Percentiles rank a stretch among this genome's conserved stretches.
phyloP scores from a whole-genome alignment of 2,329 filamentous ascomycete species.

The Teratosphaeria nubilosa region DNA sequence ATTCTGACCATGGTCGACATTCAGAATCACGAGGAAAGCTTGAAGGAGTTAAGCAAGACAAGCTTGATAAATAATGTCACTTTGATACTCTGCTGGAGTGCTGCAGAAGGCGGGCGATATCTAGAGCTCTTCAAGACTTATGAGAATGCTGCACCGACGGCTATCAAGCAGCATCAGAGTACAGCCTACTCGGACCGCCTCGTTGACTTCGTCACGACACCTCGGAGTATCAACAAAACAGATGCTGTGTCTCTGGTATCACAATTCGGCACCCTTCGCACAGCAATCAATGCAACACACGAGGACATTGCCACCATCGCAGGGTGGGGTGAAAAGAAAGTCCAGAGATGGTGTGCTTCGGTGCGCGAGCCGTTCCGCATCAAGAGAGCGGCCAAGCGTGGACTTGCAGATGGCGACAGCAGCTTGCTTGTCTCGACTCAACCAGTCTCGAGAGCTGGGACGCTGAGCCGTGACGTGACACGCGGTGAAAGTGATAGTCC shows the following conservation, averaged over 20 bases:
- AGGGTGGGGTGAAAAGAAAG: slow-evolving; percentile 94
- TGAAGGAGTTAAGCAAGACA: slow-evolving; percentile 87
- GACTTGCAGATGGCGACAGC: slow-evolving; percentile 28
- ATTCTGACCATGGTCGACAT: slow-evolving; percentile 91
- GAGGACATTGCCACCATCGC: slow-evolving; percentile 78
- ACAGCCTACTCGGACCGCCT: slow-evolving; percentile 77
- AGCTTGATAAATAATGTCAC: slow-evolving; percentile 88
- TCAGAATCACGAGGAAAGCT: slow-evolving; percentile 77
- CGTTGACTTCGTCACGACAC: slow-evolving; percentile 85
- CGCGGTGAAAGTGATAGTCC: slow-evolving; percentile 10
- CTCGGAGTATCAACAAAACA: slow-evolving; percentile 84
- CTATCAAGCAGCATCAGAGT: slow-evolving; percentile 77
- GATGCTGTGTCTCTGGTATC: slow-evolving; percentile 85
- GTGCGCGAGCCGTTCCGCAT: slow-evolving; percentile 79
- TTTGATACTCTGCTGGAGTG: slow-evolving; percentile 85
- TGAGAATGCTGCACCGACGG: slow-evolving; percentile 71
- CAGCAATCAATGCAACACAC: slow-evolving; percentile 75
- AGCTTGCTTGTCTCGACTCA: slow-evolving; percentile 12
- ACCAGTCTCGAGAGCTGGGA: slow-evolving; percentile 12
- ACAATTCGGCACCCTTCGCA: slow-evolving; percentile 80
- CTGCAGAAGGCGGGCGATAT: slow-evolving; percentile 86
- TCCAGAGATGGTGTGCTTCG: slow-evolving; percentile 70
- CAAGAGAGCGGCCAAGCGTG: slow-evolving; percentile 55
- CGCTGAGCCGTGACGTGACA: slow-evolving; percentile 19
- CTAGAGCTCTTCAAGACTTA: slow-evolving; percentile 91